Evolutionary conservation across 2,329 filamentous ascomycete species (phyloP).

Genomic region (Nannizziopsis arthrosporioides): DNA sequence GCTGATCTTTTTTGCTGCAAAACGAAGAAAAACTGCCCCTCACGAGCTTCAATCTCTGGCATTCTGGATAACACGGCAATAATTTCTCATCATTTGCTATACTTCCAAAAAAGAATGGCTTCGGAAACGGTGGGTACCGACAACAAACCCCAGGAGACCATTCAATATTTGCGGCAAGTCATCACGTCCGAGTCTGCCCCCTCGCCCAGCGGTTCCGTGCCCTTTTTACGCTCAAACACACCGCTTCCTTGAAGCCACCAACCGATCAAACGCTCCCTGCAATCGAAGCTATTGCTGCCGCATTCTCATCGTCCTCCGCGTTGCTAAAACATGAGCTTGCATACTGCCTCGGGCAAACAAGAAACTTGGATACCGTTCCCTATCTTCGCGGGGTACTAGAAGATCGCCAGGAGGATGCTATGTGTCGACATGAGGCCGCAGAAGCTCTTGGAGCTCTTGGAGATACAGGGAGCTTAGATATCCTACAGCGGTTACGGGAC

Average conservation of each 20-base stretch:
- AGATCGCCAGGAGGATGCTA: constrained; percentile 72
- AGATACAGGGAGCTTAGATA: constrained; percentile 57
- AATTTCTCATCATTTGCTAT: background rate
- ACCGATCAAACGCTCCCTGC: constrained; percentile 50
- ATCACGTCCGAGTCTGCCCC: constrained; percentile 70
- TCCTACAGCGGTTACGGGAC: constrained; percentile 64
- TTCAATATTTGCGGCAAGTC: constrained; percentile 49
- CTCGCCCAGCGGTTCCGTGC: constrained; percentile 87
- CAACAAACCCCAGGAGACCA: constrained; percentile 16
- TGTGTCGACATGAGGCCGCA: constrained; percentile 93
- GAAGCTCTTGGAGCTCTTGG: constrained; percentile 87
- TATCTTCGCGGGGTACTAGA: constrained; percentile 63
- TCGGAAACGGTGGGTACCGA: background rate
- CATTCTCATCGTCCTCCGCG: constrained; percentile 71
- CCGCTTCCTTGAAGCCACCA: constrained; percentile 56
- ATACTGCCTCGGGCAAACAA: constrained; percentile 89
- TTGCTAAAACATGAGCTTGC: constrained; percentile 93
- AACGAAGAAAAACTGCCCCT: constrained; percentile 3
- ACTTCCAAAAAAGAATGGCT: background rate
- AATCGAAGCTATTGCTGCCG: constrained; percentile 74
- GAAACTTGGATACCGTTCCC: constrained; percentile 60
- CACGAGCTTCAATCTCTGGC: background rate
- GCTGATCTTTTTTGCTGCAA: constrained; percentile 2
- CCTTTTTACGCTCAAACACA: constrained; percentile 92
- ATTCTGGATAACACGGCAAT: background rate